phyloP scores from a whole-genome alignment of 2,329 filamentous ascomycete genomes.

The Xylariaceae sp. region DNA sequence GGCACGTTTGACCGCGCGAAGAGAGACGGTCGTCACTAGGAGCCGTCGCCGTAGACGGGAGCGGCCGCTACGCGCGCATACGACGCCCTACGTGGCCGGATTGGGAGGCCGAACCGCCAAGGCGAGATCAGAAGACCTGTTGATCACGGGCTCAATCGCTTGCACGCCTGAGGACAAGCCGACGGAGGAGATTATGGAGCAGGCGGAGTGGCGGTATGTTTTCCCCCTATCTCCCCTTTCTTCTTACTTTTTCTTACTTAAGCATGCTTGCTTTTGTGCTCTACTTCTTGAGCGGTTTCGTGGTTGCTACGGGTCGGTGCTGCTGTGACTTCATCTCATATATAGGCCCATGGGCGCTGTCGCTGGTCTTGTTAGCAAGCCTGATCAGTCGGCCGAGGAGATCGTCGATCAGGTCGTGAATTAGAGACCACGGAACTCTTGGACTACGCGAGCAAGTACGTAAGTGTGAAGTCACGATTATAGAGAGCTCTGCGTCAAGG shows the following conservation, averaged over 20 bases:
- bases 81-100: slow-evolving; percentile 88
- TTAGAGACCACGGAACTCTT: slow-evolving; percentile 11
- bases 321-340: background rate
- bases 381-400: slow-evolving; percentile 19
- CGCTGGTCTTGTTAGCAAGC: slow-evolving; percentile 16
- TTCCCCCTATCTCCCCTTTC: background rate
- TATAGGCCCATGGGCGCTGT: slow-evolving; percentile 21
- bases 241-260: background rate
- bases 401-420: slow-evolving; percentile 21
- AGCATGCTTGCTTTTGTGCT: too few species aligned
- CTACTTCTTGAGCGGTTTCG: too few species aligned
- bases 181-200: slow-evolving; percentile 24
- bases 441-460: slow-evolving; percentile 4
- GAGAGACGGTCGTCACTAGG: too few species aligned
- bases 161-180: slow-evolving; percentile 22
- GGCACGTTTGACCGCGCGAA: too few species aligned
- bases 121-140: slow-evolving; percentile 92
- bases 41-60: too few species aligned
- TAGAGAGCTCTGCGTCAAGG: background rate
- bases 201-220: slow-evolving; percentile 12
- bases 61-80: slow-evolving; percentile 84
- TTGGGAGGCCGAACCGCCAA: slow-evolving; percentile 89
- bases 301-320: background rate
- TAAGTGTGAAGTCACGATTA: slow-evolving; percentile 6
- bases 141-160: slow-evolving; percentile 53